Evolutionary conservation across 331 rosid genomes (phyloP).

Genomic region (Dryas integrifolia): DNA sequence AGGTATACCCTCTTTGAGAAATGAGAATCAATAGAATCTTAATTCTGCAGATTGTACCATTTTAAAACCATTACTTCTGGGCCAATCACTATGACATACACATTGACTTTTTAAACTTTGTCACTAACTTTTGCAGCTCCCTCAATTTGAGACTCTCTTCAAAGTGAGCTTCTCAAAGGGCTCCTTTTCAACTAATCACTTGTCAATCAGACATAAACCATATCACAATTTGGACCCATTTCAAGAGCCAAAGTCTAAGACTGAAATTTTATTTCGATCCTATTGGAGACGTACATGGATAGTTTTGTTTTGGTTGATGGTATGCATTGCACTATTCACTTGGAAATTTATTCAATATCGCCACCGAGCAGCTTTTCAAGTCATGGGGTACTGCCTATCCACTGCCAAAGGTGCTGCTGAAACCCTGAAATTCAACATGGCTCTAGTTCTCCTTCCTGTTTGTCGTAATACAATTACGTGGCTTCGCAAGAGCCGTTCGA

Average conservation of each 20-base stretch:
- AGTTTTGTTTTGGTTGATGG: constrained; percentile 54
- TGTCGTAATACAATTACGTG: constrained; percentile 68
- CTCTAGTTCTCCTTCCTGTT: constrained; percentile 70
- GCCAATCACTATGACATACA: no score
- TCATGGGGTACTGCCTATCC: constrained; percentile 81
- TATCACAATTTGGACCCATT: constrained; percentile 11
- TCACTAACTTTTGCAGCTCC: constrained; percentile 37
- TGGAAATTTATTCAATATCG: constrained; percentile 80
- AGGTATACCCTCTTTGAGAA: constrained; percentile 39
- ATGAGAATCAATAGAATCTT: not conserved
- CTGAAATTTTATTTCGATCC: constrained; percentile 56
- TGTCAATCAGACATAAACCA: constrained; percentile 7
- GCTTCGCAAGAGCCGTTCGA: constrained; percentile 45
- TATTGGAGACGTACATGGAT: constrained; percentile 77
- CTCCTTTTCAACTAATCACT: constrained; percentile 31
- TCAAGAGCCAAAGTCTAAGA: constrained; percentile 50
- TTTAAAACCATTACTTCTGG: not conserved
- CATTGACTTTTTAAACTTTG: not conserved
- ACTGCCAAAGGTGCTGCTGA: constrained; percentile 92
- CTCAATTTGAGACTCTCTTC: constrained; percentile 56
- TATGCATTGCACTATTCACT: constrained; percentile 47
- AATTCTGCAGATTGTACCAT: not conserved
- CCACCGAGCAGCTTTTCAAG: constrained; percentile 58
- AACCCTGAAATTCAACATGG: constrained; percentile 84
- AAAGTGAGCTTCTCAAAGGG: constrained; percentile 34